Base-by-base conservation (phyloP, 1,284 basidiomycete species). In the Flammula alnicola region DNA sequence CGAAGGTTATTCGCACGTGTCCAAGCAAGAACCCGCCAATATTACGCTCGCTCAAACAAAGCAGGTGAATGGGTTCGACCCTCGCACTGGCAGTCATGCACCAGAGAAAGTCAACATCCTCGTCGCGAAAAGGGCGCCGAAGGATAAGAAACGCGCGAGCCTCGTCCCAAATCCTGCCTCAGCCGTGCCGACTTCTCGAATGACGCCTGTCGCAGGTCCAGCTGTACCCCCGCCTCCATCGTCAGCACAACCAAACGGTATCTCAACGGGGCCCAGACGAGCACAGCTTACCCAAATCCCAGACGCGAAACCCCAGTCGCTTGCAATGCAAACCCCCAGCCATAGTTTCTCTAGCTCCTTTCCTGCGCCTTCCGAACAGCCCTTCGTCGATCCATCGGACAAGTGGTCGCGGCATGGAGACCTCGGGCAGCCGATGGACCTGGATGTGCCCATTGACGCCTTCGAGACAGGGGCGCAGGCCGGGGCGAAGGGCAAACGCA, bases 61-160 rank as follows among this genome's bases (percentile, higher is more conserved):
- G 77, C 60, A 79, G 76, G 9, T 77, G 78, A 48, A 78, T 77
- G 44, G 78, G 74, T 43, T 79, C 76, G 3, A 76, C 74, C 61
- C 65, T n/a, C 67, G 69, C 12, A 52, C 58, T 10, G 39, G 26
- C 9, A 57, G 54, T 35, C 47, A 56, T 11, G 55, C 44, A 7
- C 56, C 59, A 14, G 87, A 88, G 63, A 72, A 78, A 35, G 77
- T 91, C 43, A 88, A 91, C 60, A 79, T 78, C 47, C 77, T 91
- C 11, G 81, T 90, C 2, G 87, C 87, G 36, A 89, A 90, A 62
- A 78, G 85, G 44, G 79, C 82, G 32, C 69, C 66, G 5, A 64
- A 61, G 31, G 78, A 83, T 46, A 91, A 91, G 70, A 87, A 87
- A 63, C 80, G 87, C 41, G 78, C 80, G 12, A 78, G 78, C 48